Percentiles rank a stretch among this genome's conserved stretches.
Evolutionary conservation across 2,329 filamentous ascomycete genomes (phyloP).

Genomic region (Botrytis fragariae): DNA sequence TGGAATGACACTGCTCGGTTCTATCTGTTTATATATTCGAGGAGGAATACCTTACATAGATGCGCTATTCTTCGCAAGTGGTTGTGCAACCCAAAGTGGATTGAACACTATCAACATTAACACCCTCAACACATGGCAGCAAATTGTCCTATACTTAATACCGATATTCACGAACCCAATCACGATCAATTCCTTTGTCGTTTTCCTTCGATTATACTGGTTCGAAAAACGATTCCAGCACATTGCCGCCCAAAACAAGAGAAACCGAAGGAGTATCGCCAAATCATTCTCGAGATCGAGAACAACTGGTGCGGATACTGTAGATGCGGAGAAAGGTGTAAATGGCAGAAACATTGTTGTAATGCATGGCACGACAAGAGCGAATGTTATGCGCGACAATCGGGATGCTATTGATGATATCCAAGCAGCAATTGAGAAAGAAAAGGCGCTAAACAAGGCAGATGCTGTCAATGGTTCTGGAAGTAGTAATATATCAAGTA

Average conservation of each 20-base stretch:
- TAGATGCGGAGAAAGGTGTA: constrained; percentile 54
- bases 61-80: constrained; percentile 82
- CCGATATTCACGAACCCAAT: constrained; percentile 79
- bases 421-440: constrained; percentile 26
- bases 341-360: constrained; percentile 65
- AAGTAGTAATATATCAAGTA: constrained; percentile 23
- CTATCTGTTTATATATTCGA: constrained; percentile 69
- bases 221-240: constrained; percentile 95
- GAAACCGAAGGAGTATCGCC: constrained; percentile 61
- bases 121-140: constrained; percentile 66
- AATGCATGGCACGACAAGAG: constrained; percentile 55
- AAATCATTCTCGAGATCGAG: constrained; percentile 57
- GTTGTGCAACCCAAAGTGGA: constrained; percentile 86
- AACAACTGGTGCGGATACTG: constrained; percentile 46
- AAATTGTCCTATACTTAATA: constrained; percentile 69
- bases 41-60: constrained; percentile 75
- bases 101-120: constrained; percentile 79
- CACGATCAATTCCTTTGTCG: constrained; percentile 78
- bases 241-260: constrained; percentile 70
- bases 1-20: constrained; percentile 67
- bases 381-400: constrained; percentile 57
- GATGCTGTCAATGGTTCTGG: constrained; percentile 27
- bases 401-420: constrained; percentile 45
- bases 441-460: constrained; percentile 23
- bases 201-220: constrained; percentile 93